Conservation (phyloP, 2,329 filamentous ascomycete genomes). For the Chalara sp. region DNA sequence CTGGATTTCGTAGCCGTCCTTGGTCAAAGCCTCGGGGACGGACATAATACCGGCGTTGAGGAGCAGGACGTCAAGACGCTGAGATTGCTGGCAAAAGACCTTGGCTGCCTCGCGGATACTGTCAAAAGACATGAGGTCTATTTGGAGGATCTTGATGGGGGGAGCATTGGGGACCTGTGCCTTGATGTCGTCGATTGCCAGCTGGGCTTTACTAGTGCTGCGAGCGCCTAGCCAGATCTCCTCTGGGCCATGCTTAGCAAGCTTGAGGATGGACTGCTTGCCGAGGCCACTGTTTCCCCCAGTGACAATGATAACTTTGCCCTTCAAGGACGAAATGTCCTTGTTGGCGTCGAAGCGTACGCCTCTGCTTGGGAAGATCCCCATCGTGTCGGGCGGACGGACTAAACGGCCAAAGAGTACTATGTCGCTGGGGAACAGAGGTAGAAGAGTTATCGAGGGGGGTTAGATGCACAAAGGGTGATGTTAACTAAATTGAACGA, state of each 20-base stretch:
- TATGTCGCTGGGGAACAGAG: no score
- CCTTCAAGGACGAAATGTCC: constrained; percentile 30
- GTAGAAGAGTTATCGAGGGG: no score
- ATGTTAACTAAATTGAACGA: no score
- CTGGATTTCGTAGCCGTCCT: constrained; percentile 39
- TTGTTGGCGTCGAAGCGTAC: constrained; percentile 2
- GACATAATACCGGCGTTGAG: constrained; percentile 39
- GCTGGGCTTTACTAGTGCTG: constrained; percentile 28
- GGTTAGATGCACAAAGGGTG: no score
- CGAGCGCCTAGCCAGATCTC: constrained; percentile 32
- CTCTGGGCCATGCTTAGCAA: constrained; percentile 34
- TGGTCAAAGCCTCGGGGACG: constrained; percentile 27
- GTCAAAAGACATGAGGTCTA: constrained; percentile 37
- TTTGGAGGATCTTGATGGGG: constrained; percentile 4
- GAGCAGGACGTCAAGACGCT: constrained; percentile 35
- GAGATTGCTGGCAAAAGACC: constrained; percentile 21
- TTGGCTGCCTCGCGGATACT: constrained; percentile 36
- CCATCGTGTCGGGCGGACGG: no score
- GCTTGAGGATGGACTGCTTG: constrained; percentile 31
- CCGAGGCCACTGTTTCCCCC: constrained; percentile 36
- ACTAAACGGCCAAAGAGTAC: no score
- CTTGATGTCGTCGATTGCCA: constrained; percentile 32
- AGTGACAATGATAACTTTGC: constrained; percentile 34
- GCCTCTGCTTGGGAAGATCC: no score
- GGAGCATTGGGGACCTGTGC: constrained; percentile 10